Evolutionary conservation across 78 protist genomes (phyloP).

Genomic region (Paratrimastix pyriformis): DNA sequence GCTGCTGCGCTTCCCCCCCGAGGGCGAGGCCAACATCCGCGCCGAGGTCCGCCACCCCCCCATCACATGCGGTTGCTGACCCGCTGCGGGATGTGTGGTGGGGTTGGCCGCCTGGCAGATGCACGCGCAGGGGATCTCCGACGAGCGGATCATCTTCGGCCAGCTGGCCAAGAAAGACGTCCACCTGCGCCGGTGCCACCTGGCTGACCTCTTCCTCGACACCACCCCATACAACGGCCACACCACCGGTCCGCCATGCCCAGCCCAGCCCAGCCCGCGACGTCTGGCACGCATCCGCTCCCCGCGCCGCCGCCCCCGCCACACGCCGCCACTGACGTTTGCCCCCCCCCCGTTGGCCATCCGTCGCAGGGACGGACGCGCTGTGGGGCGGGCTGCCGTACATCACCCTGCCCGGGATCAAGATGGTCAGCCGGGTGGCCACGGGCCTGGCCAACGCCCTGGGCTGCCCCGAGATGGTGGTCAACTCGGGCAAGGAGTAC

Average conservation of each 20-base stretch:
- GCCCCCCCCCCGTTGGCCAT: not conserved
- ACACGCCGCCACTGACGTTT: not conserved
- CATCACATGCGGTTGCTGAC: no score
- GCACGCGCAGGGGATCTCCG: no score
- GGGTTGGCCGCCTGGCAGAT: no score
- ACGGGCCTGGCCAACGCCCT: not conserved
- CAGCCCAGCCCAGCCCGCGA: not conserved
- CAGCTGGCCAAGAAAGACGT: no score
- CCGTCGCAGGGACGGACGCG: not conserved
- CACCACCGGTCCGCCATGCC: slow-evolving; percentile 11
- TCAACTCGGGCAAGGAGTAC: not conserved
- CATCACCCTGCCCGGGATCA: not conserved
- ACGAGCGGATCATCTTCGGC: no score
- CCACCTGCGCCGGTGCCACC: not conserved
- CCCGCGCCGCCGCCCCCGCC: no score
- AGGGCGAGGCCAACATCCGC: not conserved
- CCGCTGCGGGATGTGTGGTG: no score
- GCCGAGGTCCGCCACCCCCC: no score
- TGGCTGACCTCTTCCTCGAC: slow-evolving; percentile 16
- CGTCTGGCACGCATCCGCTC: no score
- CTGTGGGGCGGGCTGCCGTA: slow-evolving; percentile 7
- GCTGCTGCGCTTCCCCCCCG: not conserved
- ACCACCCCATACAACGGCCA: not conserved
- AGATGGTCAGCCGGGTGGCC: not conserved
- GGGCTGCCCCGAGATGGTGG: not conserved